A percentile compares a stretch with the other conserved stretches of the same genome.
Conservation (phyloP, 2,329 filamentous ascomycete species). For the Xylariales sp. region DNA sequence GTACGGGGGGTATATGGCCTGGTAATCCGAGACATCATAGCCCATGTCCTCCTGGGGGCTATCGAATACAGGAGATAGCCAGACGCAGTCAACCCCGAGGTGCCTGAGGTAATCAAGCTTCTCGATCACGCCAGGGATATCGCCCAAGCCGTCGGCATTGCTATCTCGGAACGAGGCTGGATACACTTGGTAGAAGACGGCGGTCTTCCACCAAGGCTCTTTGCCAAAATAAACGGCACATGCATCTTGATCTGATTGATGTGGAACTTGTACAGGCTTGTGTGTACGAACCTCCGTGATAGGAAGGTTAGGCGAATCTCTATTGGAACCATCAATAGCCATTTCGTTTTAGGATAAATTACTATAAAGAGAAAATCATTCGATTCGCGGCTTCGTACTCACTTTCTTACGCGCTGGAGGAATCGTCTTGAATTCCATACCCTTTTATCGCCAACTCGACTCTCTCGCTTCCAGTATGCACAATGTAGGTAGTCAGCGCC, state of each 20-base stretch:
- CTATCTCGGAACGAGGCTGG: conserved; percentile 56
- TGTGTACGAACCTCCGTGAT: background rate
- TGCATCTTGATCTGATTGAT: background rate
- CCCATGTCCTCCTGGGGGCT: conserved; percentile 65
- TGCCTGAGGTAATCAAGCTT: conserved; percentile 60
- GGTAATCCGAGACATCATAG: conserved; percentile 69
- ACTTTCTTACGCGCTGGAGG: too few species aligned
- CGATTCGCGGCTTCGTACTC: too few species aligned
- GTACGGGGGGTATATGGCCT: conserved; percentile 60
- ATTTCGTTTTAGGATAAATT: too few species aligned
- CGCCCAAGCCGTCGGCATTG: conserved; percentile 59
- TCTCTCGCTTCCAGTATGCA: too few species aligned
- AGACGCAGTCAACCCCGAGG: conserved; percentile 59
- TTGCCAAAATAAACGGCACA: conserved; percentile 11
- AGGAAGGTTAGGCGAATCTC: background rate
- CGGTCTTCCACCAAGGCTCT: conserved; percentile 41
- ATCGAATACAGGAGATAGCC: conserved; percentile 50
- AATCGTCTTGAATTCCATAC: too few species aligned
- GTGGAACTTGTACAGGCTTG: background rate
- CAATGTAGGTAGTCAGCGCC: too few species aligned
- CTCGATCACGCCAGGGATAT: conserved; percentile 60
- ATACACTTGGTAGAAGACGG: conserved; percentile 49
- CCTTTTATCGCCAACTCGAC: too few species aligned
- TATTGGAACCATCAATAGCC: too few species aligned
- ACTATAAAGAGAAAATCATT: too few species aligned